A percentile compares a stretch with the other conserved stretches of the same genome.
Conservation (phyloP, 768 basidiomycete genomes). For the Naematelia aurantialba region DNA sequence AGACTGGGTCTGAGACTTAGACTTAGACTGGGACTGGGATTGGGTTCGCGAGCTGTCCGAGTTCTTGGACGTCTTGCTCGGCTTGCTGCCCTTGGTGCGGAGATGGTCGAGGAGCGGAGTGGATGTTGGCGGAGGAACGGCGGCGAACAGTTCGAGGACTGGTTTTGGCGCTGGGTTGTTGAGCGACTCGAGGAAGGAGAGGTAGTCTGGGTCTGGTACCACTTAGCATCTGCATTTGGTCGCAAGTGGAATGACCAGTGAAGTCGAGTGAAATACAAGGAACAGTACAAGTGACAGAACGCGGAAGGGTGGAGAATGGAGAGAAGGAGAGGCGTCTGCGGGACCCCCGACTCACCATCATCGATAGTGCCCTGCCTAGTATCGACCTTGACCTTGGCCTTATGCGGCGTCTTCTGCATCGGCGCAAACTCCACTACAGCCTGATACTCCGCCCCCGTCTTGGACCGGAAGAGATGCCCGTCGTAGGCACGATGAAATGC, state of each 20-base stretch:
- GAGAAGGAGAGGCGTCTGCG: too few relatives aligned
- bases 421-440: slow-evolving; percentile 93
- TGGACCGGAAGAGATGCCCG: slow-evolving; percentile 86
- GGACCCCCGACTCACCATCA: slow-evolving; percentile 74
- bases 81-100: slow-evolving; percentile 16
- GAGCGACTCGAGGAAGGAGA: slow-evolving; percentile 67
- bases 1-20: not conserved
- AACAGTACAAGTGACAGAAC: too few relatives aligned
- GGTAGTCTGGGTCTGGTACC: slow-evolving; percentile 49
- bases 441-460: slow-evolving; percentile 79
- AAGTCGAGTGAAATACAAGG: too few relatives aligned
- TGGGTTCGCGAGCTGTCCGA: not conserved
- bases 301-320: too few relatives aligned
- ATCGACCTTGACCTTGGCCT: slow-evolving; percentile 60
- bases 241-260: not conserved
- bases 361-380: slow-evolving; percentile 82
- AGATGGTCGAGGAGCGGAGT: slow-evolving; percentile 72
- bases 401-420: slow-evolving; percentile 74
- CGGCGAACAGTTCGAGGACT: slow-evolving; percentile 49
- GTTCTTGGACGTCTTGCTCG: slow-evolving; percentile 3
- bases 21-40: not conserved
- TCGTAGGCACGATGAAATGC: slow-evolving; percentile 79
- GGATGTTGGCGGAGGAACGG: slow-evolving; percentile 60
- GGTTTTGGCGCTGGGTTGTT: slow-evolving; percentile 61
- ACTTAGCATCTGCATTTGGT: not conserved